Evolutionary conservation across 176 grass and related monocot genomes (phyloP), one percentile per base, ranked within the genome.

Genomic region (Bothriochloa decipiens): DNA sequence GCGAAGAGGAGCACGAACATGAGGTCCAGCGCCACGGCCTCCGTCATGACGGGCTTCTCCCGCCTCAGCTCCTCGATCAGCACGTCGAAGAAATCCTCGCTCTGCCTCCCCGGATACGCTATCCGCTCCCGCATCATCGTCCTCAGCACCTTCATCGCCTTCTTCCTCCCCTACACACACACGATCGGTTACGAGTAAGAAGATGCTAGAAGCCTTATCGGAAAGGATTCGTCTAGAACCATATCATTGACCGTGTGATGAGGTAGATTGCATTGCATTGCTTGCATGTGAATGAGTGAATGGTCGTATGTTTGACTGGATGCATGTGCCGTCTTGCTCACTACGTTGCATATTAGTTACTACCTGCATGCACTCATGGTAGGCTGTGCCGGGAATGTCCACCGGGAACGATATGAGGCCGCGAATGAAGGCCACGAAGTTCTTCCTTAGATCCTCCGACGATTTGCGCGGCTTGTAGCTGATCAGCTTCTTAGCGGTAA

Each of bases 1-100:
- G 92, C 86, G 64, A 94, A 94, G 81, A 94, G 89, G 49, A 94
- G 86, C 72, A 89, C 89, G 70, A 94, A 89, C 89, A 89, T 87
- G 83, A 91, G 85, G 82, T 94, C 92, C 5, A 94, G 81, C 45
- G 92, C 92, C 1, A 91, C 22, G 8, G 70, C 46, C 72, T 94
- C 89, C 0, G 92, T 94, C 23, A 94, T 47, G 3, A 91, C 84
- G 3, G 89, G 63, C 33, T 86, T 89, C 53, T 88, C 86, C 87
- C 78, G 86, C 60, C 75, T 86, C 68, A 94, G 76, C 72, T 94
- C 92, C 57, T 84, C 92, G 36, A 94, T 84, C 33, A 94, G 35
- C 39, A 83, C 60, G 53, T 94, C 92, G 7, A 90, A 91, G 82
- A 94, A 94, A 45, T 94, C 92, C 82, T 81, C 55, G 39, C 23